A percentile compares a stretch with the other conserved stretches of the same genome.
Evolutionary conservation across 192 early-diverging fungal species (phyloP).

Genomic region (Haplosporangium gracile): DNA sequence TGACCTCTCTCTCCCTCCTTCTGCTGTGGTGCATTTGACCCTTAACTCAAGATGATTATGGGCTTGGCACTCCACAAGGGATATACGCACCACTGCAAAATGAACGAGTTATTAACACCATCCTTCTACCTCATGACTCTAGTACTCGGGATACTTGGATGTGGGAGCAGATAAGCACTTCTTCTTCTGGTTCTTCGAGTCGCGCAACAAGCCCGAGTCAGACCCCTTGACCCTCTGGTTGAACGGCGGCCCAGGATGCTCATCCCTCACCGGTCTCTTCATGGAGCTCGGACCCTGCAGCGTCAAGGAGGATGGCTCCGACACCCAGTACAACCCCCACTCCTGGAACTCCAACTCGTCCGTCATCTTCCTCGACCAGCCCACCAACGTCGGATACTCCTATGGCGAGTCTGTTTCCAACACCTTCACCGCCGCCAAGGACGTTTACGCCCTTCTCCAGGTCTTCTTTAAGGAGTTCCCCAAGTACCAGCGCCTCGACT

Average conservation of each 20-base stretch:
- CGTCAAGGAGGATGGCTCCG: constrained; percentile 81
- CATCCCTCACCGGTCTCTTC: constrained; percentile 80
- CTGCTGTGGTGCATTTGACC: neutral
- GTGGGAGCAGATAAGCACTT: constrained; percentile 81
- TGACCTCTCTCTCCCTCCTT: neutral
- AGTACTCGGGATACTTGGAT: constrained; percentile 87
- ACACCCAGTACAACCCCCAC: constrained; percentile 75
- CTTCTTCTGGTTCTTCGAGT: constrained; percentile 99
- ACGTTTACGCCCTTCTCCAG: constrained; percentile 94
- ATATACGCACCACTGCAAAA: neutral
- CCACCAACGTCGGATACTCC: constrained; percentile 92
- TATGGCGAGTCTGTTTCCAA: constrained; percentile 82
- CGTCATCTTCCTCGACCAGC: constrained; percentile 89
- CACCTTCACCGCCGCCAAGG: constrained; percentile 83
- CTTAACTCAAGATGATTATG: neutral
- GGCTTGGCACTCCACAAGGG: neutral
- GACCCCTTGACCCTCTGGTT: constrained; percentile 87
- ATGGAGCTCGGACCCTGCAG: constrained; percentile 93
- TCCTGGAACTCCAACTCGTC: constrained; percentile 96
- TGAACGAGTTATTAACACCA: neutral
- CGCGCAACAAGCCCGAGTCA: constrained; percentile 74
- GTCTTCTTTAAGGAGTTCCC: constrained; percentile 90
- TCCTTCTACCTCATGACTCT: neutral
- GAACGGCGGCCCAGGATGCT: constrained; percentile 90
- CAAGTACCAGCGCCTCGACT: constrained; percentile 82